These are phyloP conservation scores for Colletotrichum liriopes DNA, from an alignment of 2,329 filamentous ascomycete species.

Conservation along the genomic window DNA sequence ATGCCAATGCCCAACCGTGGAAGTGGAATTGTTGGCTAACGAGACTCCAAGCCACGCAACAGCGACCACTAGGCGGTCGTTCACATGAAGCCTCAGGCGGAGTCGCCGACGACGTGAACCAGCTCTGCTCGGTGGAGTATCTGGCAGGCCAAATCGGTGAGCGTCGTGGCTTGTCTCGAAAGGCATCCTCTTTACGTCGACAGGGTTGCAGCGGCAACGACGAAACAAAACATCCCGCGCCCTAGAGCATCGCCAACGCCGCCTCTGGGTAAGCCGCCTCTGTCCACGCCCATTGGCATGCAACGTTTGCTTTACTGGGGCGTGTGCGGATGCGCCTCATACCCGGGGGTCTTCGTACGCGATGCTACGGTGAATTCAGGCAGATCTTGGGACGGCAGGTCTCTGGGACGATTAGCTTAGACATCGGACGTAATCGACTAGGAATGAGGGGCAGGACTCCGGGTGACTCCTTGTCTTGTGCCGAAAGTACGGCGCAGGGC, in stretches of 20 bases:
- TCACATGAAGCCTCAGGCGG: constrained; percentile 25
- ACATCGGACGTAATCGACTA: neutral
- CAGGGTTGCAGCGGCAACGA: neutral
- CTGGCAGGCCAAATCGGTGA: constrained; percentile 11
- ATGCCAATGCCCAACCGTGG: neutral
- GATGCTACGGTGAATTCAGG: constrained; percentile 27
- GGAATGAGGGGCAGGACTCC: neutral
- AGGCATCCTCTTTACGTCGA: constrained; percentile 11
- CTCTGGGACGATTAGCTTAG: constrained; percentile 20
- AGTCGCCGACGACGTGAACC: constrained; percentile 17
- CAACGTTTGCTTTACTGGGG: neutral
- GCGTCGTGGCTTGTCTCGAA: constrained; percentile 10
- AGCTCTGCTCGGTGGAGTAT: constrained; percentile 5
- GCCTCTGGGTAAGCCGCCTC: constrained; percentile 10
- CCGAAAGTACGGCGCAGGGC: constrained; percentile 26
- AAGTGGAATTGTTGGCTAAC: constrained; percentile 2
- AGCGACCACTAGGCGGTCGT: constrained; percentile 3
- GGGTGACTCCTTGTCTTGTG: constrained; percentile 16
- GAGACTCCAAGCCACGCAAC: constrained; percentile 14
- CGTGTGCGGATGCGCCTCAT: constrained; percentile 14
- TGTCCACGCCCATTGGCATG: neutral
- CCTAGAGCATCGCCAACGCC: neutral
- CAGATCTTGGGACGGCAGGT: constrained; percentile 8
- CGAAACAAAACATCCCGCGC: constrained; percentile 23
- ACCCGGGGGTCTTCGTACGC: constrained; percentile 9